A percentile compares a stretch with the other conserved stretches of the same genome.
Conservation (phyloP, 192 early-diverging fungal species). For the Coemansia sp. region DNA sequence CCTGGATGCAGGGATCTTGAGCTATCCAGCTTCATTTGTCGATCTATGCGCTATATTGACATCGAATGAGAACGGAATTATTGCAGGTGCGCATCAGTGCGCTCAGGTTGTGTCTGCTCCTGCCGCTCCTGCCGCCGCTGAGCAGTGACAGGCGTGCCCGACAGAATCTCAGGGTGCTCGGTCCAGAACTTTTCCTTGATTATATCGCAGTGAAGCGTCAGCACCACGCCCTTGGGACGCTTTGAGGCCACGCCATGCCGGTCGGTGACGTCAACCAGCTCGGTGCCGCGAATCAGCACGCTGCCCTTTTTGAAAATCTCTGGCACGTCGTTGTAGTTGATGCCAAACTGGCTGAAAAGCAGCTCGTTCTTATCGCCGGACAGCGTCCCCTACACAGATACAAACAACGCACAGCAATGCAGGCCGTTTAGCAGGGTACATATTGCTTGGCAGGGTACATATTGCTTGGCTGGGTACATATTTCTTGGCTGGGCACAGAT, state of each 20-base stretch:
- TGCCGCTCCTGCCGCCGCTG: background rate
- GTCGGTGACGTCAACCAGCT: conserved; percentile 17
- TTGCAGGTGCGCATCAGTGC: background rate
- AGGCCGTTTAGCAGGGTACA: too few species aligned
- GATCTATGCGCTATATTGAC: background rate
- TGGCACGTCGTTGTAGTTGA: conserved; percentile 86
- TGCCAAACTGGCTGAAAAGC: conserved; percentile 75
- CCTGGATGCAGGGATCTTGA: background rate
- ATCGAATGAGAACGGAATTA: background rate
- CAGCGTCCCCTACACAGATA: conserved; percentile 68
- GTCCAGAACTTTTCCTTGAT: conserved; percentile 76
- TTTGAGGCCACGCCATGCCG: conserved; percentile 22
- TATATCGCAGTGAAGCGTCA: conserved; percentile 65
- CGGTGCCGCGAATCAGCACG: conserved; percentile 65
- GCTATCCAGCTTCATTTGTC: background rate
- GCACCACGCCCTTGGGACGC: conserved; percentile 60
- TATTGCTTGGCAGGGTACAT: background rate
- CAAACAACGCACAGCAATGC: background rate
- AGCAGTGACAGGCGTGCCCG: background rate
- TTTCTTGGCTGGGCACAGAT: too few species aligned
- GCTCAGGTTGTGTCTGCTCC: background rate
- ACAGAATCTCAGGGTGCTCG: conserved; percentile 50
- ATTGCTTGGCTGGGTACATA: background rate
- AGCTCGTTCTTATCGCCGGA: conserved; percentile 91
- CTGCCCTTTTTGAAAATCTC: conserved; percentile 89